These are phyloP conservation scores for Euphorbia pulcherrima DNA, from an alignment of 345 rosid genomes.

Conservation along the genomic window DNA sequence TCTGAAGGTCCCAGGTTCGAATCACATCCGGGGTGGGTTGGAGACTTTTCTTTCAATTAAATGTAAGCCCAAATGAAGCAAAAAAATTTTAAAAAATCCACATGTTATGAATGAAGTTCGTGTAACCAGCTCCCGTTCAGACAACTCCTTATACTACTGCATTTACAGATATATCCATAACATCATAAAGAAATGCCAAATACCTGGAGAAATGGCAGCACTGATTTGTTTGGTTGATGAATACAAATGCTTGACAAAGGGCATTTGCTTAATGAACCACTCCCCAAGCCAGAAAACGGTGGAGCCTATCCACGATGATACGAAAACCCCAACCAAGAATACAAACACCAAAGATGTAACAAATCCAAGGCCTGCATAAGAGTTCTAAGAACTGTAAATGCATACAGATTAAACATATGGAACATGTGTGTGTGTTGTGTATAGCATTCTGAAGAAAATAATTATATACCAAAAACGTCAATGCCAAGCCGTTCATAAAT, in stretches of 20 bases:
- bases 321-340: constrained; percentile 60
- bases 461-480: constrained; percentile 53
- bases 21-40: no score
- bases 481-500: constrained; percentile 56
- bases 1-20: no score
- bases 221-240: constrained; percentile 77
- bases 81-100: no score
- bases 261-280: constrained; percentile 68
- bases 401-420: not conserved
- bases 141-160: constrained; percentile 1
- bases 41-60: no score
- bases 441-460: not conserved
- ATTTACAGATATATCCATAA: constrained; percentile 7
- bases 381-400: not conserved
- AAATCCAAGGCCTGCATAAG: constrained; percentile 61
- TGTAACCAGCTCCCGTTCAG: not conserved
- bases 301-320: constrained; percentile 66
- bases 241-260: constrained; percentile 59
- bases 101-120: no score
- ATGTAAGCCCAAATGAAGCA: no score
- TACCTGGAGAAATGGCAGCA: constrained; percentile 72
- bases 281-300: constrained; percentile 64
- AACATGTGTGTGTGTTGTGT: no score
- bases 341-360: constrained; percentile 59
- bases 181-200: not conserved